A percentile compares a stretch with the other conserved stretches of the same genome.
phyloP scores from a whole-genome alignment of 2,329 filamentous ascomycete genomes.

The Pestalotiopsis sp. region DNA sequence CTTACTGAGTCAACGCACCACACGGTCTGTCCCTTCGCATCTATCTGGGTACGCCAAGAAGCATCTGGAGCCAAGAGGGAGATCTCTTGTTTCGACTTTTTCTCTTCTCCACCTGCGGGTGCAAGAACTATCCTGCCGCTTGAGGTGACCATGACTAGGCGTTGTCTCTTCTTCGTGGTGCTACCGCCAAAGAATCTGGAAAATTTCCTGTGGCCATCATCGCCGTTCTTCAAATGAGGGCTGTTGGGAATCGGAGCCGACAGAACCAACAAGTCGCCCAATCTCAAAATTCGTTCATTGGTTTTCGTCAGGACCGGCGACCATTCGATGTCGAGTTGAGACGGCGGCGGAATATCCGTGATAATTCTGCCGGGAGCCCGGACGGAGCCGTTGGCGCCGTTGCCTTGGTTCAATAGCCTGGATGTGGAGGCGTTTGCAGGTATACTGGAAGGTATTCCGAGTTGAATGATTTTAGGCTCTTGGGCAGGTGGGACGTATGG shows the following conservation, averaged over 20 bases:
- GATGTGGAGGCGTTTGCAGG: conserved; percentile 27
- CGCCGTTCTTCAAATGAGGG: conserved; percentile 66
- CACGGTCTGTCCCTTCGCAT: conserved; percentile 83
- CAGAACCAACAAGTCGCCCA: conserved; percentile 87
- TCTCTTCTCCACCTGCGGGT: conserved; percentile 90
- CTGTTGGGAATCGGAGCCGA: conserved; percentile 78
- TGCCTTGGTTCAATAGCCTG: conserved; percentile 36
- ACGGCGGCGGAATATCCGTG: conserved; percentile 94
- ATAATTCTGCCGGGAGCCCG: conserved; percentile 79
- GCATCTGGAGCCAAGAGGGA: conserved; percentile 78
- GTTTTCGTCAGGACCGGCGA: conserved; percentile 88
- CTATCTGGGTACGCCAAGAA: conserved; percentile 77
- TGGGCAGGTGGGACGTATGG: conserved; percentile 78
- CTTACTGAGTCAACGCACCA: conserved; percentile 95
- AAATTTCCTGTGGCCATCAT: conserved; percentile 82
- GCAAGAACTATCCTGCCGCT: conserved; percentile 88
- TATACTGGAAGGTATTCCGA: conserved; percentile 58
- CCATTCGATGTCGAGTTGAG: conserved; percentile 97
- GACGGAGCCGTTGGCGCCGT: conserved; percentile 46
- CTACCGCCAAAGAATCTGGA: conserved; percentile 91
- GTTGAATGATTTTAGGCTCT: conserved; percentile 74
- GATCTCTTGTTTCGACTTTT: conserved; percentile 90
- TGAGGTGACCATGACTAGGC: conserved; percentile 93
- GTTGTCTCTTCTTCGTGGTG: conserved; percentile 88
- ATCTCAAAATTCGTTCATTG: conserved; percentile 92